Base-by-base conservation (phyloP, 345 rosid genomes). In the Limnanthes douglasii region DNA sequence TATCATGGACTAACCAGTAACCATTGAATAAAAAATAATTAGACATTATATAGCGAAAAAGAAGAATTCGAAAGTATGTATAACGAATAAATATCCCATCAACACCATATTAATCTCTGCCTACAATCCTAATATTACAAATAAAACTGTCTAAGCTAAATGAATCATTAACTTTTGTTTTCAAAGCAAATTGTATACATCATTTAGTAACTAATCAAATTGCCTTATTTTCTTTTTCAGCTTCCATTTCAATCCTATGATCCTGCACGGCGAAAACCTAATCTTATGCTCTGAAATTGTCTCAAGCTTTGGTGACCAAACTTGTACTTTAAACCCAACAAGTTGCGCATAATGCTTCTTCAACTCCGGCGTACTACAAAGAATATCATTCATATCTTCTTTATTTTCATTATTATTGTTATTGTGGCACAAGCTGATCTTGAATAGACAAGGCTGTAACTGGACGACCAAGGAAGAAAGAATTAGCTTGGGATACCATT, bases 281-380 rank as follows among this genome's bases (percentile, higher is more conserved):
- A 51, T 53, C 37, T 70, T 77, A 24, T 56, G 18, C 69, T 86
- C 94, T 0, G 82, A 61, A 30, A 86, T 82, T 5, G 97, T 75
- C 54, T 86, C 79, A 28, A 82, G 70, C 44, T 70, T 75, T 0
- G 97, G 94, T 28, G 93, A 86, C 97, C 94, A 82, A 6, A 70
- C 27, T 28, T 86, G 75, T 15, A 60, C 88, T 49, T 48, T 75
- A 11, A 69, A 51, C 36, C 94, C 69, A 6, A 82, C 97, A 9
- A 86, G 59, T 53, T 51, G 71, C 21, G 70, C 79, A 35, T 86
- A 86, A 9, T 78, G 94, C 51, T 82, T 86, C 72, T 75, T 65
- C 74, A 86, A 43, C 63, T 86, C 94, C n/a, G 94, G 94, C 2
- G 94, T 78, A 57, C 75, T 75, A 39, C 96, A 86, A 37, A 86